phyloP scores from a whole-genome alignment of 345 rosid species.

The Trapa bicornis region DNA sequence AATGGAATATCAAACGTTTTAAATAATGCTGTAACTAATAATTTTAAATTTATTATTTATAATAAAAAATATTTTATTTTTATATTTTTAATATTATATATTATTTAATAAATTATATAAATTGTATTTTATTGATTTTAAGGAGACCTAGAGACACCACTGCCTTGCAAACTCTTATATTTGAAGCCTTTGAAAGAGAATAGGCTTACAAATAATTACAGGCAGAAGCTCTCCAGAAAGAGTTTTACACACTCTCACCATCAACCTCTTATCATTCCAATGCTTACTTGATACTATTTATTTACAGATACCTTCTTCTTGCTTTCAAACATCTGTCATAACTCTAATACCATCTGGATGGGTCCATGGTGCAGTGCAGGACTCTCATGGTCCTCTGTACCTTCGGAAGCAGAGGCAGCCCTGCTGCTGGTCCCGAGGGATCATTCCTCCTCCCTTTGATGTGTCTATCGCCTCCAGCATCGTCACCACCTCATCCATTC shows the following conservation, averaged over 20 bases:
- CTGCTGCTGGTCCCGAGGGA: slow-evolving; percentile 69
- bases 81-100: too few relatives aligned
- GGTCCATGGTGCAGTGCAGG: neutral
- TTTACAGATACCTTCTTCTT: neutral
- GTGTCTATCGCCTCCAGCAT: slow-evolving; percentile 86
- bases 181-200: too few relatives aligned
- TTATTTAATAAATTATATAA: too few relatives aligned
- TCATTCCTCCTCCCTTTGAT: slow-evolving; percentile 93
- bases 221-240: too few relatives aligned
- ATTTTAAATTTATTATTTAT: too few relatives aligned
- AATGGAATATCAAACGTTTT: too few relatives aligned
- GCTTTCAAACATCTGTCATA: neutral
- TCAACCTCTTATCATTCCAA: neutral
- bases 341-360: neutral
- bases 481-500: slow-evolving; percentile 84
- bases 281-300: neutral
- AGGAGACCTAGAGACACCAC: too few relatives aligned
- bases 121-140: too few relatives aligned
- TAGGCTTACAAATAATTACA: too few relatives aligned
- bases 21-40: too few relatives aligned
- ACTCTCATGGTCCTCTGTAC: slow-evolving; percentile 54
- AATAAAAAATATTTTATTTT: too few relatives aligned
- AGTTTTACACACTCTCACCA: neutral
- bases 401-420: slow-evolving; percentile 78
- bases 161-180: too few relatives aligned